These are phyloP conservation scores for Ambrosia hybrid DNA, from an alignment of 140 eudicot genomes.

Conservation along the genomic window DNA sequence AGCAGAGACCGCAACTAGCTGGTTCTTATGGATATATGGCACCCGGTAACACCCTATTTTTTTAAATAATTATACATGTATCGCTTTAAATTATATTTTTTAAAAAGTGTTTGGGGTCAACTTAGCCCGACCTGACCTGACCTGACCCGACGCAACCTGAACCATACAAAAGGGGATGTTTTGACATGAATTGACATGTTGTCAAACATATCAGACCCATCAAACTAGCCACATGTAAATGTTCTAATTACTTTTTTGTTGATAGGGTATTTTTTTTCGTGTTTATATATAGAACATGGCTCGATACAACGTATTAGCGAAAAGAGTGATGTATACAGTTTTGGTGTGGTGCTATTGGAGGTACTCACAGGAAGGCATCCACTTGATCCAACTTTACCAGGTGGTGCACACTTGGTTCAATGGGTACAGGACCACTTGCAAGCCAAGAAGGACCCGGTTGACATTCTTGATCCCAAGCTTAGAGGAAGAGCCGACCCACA, in stretches of 20 bases:
- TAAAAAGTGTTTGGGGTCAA: not conserved
- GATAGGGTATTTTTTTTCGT: not conserved
- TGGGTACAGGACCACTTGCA: conserved; percentile 89
- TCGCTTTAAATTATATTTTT: not conserved
- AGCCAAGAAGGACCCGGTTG: conserved; percentile 51
- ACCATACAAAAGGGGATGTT: not conserved
- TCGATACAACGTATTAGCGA: conserved; percentile 72
- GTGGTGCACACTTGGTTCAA: conserved; percentile 83
- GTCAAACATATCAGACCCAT: conserved; percentile 13
- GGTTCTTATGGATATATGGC: conserved; percentile 99
- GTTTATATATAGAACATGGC: conserved; percentile 57
- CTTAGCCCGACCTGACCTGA: no score
- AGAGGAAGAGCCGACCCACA: conserved; percentile 86
- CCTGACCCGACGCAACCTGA: no score
- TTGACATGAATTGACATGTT: not conserved
- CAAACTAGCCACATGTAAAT: conserved; percentile 1
- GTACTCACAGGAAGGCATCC: conserved; percentile 96
- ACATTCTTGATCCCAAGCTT: conserved; percentile 80
- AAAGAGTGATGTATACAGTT: conserved; percentile 94
- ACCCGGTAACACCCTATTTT: conserved; percentile 55
- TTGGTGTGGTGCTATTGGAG: conserved; percentile 77
- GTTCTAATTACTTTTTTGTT: not conserved
- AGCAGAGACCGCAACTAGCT: conserved; percentile 70
- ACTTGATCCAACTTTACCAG: conserved; percentile 89
- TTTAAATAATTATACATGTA: no score